Evolutionary conservation across 768 basidiomycete species (phyloP).

Genomic region (Pulveroboletus ravenelii): DNA sequence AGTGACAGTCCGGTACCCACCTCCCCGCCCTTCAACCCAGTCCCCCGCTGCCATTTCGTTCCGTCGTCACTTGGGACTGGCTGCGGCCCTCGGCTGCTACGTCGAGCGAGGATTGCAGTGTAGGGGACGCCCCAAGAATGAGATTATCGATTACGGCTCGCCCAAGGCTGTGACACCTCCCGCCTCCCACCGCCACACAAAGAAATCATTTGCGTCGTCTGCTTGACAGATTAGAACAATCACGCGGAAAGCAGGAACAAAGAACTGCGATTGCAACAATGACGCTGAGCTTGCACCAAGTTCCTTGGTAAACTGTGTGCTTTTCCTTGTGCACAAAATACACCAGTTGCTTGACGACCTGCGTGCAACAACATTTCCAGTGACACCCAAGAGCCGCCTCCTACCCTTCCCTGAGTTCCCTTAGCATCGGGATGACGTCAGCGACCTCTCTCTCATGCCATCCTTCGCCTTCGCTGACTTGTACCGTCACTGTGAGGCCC

Average conservation of each 20-base stretch:
- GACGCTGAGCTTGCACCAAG: neutral
- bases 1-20: too few relatives aligned
- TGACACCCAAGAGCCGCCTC: neutral
- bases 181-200: constrained; percentile 1
- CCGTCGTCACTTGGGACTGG: too few relatives aligned
- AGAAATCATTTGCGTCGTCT: neutral
- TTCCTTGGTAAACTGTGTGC: neutral
- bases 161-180: constrained; percentile 13
- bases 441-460: constrained; percentile 24
- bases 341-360: neutral
- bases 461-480: constrained; percentile 3
- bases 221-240: neutral
- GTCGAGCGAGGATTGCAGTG: constrained; percentile 14
- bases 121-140: neutral
- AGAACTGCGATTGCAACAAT: neutral
- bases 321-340: neutral
- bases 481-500: constrained; percentile 13
- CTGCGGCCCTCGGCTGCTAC: neutral
- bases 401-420: constrained; percentile 22
- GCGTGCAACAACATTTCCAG: neutral
- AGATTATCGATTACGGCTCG: constrained; percentile 12
- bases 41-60: neutral
- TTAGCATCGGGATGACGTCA: constrained; percentile 30
- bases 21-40: too few relatives aligned
- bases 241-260: constrained; percentile 1